Conservation (phyloP, 202 grass and related monocot genomes). For the Dendrocalamus latiflorus region DNA sequence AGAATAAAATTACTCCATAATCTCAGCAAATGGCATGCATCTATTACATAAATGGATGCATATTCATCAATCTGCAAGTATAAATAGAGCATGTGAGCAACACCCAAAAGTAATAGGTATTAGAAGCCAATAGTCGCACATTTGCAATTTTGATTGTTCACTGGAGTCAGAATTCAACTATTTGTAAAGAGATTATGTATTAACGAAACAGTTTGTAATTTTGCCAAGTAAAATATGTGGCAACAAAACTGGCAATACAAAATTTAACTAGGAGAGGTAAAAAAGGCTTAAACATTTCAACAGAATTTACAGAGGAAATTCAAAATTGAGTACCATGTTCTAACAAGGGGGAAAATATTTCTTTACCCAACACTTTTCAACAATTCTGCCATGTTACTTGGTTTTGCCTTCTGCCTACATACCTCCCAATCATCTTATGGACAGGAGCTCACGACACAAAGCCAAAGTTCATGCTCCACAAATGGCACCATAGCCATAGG, state of each 20-base stretch:
- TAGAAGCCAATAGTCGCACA: neutral
- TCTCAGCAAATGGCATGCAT: neutral
- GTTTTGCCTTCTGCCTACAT: neutral
- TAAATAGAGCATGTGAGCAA: neutral
- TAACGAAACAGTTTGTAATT: neutral
- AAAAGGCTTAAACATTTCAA: neutral
- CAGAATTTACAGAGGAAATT: neutral
- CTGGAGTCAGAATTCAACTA: neutral
- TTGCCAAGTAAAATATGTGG: neutral
- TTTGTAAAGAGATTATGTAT: neutral
- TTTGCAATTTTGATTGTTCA: neutral
- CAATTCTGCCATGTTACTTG: neutral
- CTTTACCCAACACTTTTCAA: neutral
- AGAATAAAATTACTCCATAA: neutral
- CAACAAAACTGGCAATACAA: neutral
- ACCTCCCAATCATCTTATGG: neutral
- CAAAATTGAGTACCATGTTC: neutral
- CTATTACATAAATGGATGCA: neutral
- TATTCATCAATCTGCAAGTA: conserved; percentile 7
- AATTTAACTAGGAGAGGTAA: neutral
- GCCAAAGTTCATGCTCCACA: neutral
- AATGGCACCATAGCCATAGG: neutral
- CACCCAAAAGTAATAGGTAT: neutral
- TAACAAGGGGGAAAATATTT: neutral
- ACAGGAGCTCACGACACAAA: neutral